These are phyloP conservation scores for Epichloe festucae DNA, from an alignment of 2,329 filamentous ascomycete genomes.

Conservation along the genomic window DNA sequence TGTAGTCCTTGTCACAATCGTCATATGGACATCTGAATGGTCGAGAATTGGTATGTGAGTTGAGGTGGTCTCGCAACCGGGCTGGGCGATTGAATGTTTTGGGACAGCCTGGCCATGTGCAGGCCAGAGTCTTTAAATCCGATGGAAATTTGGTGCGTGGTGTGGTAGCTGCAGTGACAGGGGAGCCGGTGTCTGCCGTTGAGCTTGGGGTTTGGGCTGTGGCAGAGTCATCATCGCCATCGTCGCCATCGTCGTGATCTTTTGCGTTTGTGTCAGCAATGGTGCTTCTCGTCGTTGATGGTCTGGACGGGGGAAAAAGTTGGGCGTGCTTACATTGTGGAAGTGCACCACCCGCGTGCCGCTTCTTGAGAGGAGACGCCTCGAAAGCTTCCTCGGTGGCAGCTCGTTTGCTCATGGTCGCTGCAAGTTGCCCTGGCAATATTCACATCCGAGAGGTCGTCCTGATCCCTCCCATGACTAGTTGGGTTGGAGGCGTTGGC, in stretches of 20 bases:
- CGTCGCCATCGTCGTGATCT: slow-evolving; percentile 12
- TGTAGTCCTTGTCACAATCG: slow-evolving; percentile 71
- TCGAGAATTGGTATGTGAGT: slow-evolving; percentile 76
- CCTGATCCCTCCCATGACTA: background rate
- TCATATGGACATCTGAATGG: slow-evolving; percentile 59
- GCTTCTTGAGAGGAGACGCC: slow-evolving; percentile 16
- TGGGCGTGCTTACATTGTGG: slow-evolving; percentile 12
- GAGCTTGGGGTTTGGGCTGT: slow-evolving; percentile 21
- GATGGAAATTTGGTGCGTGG: slow-evolving; percentile 48
- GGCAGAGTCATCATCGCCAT: slow-evolving; percentile 21
- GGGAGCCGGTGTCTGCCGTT: slow-evolving; percentile 17
- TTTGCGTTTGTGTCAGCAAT: background rate
- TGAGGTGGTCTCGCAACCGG: slow-evolving; percentile 64
- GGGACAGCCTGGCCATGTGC: slow-evolving; percentile 58
- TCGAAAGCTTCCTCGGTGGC: slow-evolving; percentile 13
- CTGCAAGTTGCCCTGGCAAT: background rate
- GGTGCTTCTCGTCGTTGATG: background rate
- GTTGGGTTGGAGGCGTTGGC: too few species aligned
- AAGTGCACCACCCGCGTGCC: slow-evolving; percentile 9
- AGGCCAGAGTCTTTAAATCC: slow-evolving; percentile 64
- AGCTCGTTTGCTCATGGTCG: slow-evolving; percentile 21
- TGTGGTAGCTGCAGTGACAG: slow-evolving; percentile 22
- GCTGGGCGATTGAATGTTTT: slow-evolving; percentile 84
- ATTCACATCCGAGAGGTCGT: background rate
- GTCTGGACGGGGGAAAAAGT: background rate